These are phyloP conservation scores for Curvularia sp. DNA, from an alignment of 2,329 filamentous ascomycete species.

Conservation along the genomic window DNA sequence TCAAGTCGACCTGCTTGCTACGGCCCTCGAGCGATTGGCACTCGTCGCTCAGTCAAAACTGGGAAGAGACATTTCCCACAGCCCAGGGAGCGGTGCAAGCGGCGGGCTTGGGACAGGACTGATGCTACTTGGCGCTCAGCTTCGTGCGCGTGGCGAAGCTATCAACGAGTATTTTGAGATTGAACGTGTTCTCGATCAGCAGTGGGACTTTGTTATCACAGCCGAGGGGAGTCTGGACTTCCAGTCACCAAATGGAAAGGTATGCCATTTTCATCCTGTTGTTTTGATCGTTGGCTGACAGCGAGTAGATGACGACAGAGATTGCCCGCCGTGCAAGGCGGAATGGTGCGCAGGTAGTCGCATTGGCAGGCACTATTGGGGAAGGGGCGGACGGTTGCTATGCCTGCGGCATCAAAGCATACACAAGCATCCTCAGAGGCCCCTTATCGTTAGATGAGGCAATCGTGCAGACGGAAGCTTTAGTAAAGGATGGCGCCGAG, in stretches of 20 bases:
- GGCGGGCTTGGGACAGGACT: conserved; percentile 62
- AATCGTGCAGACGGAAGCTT: conserved; percentile 44
- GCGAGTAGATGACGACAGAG: conserved; percentile 58
- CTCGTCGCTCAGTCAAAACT: conserved; percentile 45
- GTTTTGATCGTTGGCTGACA: conserved; percentile 1
- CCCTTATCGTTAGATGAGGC: conserved; percentile 46
- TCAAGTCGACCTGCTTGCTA: conserved; percentile 54
- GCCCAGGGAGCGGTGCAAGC: conserved; percentile 60
- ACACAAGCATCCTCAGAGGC: conserved; percentile 46
- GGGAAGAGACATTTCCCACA: conserved; percentile 46
- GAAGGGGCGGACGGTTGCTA: conserved; percentile 40
- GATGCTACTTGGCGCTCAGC: conserved; percentile 55
- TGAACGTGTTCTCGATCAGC: conserved; percentile 54
- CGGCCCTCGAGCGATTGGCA: conserved; percentile 55
- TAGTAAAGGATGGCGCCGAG: conserved; percentile 49
- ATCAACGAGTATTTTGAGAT: conserved; percentile 61
- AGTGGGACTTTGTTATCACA: conserved; percentile 60
- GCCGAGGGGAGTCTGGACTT: conserved; percentile 62
- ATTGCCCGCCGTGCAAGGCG: conserved; percentile 58
- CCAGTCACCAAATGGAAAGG: conserved; percentile 58
- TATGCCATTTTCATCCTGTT: neutral
- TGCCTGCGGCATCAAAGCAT: conserved; percentile 45
- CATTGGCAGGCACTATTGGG: conserved; percentile 41
- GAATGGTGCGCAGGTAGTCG: conserved; percentile 57
- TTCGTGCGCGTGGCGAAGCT: conserved; percentile 58